phyloP scores from a whole-genome alignment of 495 filamentous ascomycete genomes.

The Aspergillus biplanus region DNA sequence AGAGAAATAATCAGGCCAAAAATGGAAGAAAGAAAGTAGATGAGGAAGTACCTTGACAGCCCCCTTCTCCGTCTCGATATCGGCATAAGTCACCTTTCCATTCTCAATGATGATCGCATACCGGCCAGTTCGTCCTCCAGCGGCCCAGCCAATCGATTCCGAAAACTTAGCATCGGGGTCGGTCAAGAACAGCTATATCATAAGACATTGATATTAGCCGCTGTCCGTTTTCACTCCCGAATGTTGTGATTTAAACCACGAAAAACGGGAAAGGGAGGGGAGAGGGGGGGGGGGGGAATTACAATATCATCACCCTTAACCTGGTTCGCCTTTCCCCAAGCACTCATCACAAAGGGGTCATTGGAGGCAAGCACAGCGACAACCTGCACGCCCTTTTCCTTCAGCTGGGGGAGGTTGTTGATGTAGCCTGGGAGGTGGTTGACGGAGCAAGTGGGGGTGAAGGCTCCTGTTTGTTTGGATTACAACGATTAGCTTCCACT shows the following conservation, averaged over 20 bases:
- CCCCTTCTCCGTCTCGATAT: conserved; percentile 71
- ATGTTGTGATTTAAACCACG: not conserved
- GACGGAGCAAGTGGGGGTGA: conserved; percentile 90
- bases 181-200: conserved; percentile 71
- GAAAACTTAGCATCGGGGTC: conserved; percentile 78
- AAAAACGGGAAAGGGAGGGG: not conserved
- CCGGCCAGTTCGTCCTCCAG: conserved; percentile 68
- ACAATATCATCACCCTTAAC: conserved; percentile 77
- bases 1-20: too few species aligned
- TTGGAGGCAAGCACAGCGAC: conserved; percentile 85
- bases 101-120: conserved; percentile 89
- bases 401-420: conserved; percentile 68
- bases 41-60: conserved; percentile 41
- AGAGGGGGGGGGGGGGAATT: conserved; percentile 29
- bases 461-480: conserved; percentile 61
- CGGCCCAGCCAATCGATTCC: conserved; percentile 78
- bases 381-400: conserved; percentile 81
- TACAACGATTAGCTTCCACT: not conserved
- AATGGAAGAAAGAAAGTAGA: not conserved
- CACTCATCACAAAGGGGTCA: conserved; percentile 88
- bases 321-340: conserved; percentile 91
- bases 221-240: not conserved
- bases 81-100: conserved; percentile 84
- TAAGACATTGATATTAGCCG: too few species aligned
- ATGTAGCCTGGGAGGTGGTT: conserved; percentile 86